phyloP scores from a whole-genome alignment of 148 eudicot genomes.

The Bassia scoparia region DNA sequence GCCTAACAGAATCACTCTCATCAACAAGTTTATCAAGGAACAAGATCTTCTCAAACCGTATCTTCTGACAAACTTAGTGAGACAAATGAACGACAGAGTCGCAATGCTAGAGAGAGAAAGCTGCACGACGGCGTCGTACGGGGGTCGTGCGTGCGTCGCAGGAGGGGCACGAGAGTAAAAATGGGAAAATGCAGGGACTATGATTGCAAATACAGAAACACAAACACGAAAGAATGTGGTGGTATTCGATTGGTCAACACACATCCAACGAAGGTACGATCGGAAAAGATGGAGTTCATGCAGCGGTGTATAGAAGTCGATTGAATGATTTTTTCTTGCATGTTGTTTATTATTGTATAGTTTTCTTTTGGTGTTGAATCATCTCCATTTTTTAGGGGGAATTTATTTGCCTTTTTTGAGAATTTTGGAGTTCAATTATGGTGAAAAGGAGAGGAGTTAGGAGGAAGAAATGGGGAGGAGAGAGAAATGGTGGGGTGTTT shows the following conservation, averaged over 20 bases:
- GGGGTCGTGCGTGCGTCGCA: slow-evolving; percentile 60
- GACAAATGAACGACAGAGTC: slow-evolving; percentile 61
- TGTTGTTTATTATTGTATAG: slow-evolving; percentile 7
- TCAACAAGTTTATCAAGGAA: slow-evolving; percentile 81
- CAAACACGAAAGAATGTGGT: slow-evolving; percentile 51
- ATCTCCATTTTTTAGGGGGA: slow-evolving; percentile 1
- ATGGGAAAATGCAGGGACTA: slow-evolving; percentile 63
- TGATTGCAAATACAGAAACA: slow-evolving; percentile 50
- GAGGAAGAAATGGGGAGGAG: neutral
- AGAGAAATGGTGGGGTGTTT: neutral
- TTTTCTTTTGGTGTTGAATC: slow-evolving; percentile 14
- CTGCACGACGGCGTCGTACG: slow-evolving; percentile 69
- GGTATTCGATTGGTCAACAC: slow-evolving; percentile 70
- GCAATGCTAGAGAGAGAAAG: slow-evolving; percentile 70
- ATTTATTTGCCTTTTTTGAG: neutral
- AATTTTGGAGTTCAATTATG: too few species aligned
- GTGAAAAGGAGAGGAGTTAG: neutral
- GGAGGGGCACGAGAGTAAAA: slow-evolving; percentile 58
- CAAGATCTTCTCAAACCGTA: slow-evolving; percentile 70
- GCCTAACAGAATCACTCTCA: slow-evolving; percentile 78
- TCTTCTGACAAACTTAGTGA: slow-evolving; percentile 49
- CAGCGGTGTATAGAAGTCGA: slow-evolving; percentile 46
- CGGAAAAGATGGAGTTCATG: slow-evolving; percentile 67
- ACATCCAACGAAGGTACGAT: slow-evolving; percentile 72
- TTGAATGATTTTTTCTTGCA: slow-evolving; percentile 15